phyloP scores from a whole-genome alignment of 306 rosid genomes.

The Citrullus colocynthis region DNA sequence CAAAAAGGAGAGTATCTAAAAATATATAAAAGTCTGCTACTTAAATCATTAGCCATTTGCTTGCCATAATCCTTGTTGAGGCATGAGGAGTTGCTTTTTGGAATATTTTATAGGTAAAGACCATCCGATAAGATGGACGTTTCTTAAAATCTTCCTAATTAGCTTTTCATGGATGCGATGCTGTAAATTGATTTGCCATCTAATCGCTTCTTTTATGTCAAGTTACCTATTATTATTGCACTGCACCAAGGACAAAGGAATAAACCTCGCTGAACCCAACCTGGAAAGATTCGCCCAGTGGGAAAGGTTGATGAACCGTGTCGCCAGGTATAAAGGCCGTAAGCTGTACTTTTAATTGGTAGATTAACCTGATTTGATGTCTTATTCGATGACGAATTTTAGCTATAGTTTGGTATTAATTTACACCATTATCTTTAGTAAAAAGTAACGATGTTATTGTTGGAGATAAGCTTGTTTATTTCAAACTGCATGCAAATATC shows the following conservation, averaged over 20 bases:
- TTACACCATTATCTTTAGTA: not conserved
- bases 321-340: not conserved
- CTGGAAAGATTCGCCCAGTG: conserved; percentile 4
- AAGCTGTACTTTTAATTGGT: not conserved
- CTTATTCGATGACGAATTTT: not conserved
- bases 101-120: conserved; percentile 1
- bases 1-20: not conserved
- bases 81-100: not conserved
- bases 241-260: conserved; percentile 2
- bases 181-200: not conserved
- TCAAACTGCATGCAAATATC: not conserved
- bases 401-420: not conserved
- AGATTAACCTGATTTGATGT: not conserved
- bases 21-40: not conserved
- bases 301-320: conserved; percentile 1
- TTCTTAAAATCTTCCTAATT: not conserved
- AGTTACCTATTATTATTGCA: conserved; percentile 4
- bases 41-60: not conserved
- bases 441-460: not conserved
- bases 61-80: not conserved
- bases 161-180: not conserved
- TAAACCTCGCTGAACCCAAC: not conserved
- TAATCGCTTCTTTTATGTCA: not conserved
- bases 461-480: not conserved
- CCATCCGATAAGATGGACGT: not conserved